A percentile compares a stretch with the other conserved stretches of the same genome.
Evolutionary conservation across 805 yeast genomes (phyloP).

Genomic region (Peterozyma xylosa): DNA sequence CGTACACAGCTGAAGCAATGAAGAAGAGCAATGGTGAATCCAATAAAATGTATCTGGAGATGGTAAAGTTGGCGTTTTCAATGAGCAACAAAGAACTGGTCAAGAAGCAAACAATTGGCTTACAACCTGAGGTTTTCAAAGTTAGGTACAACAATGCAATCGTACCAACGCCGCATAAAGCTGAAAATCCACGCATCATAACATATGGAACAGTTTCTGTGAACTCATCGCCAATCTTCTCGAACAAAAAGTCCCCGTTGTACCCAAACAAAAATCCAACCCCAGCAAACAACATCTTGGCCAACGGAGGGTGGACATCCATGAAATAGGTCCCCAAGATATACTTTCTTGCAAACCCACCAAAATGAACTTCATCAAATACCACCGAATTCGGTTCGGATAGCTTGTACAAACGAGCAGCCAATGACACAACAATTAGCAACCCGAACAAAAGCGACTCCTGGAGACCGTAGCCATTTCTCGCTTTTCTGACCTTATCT

Average conservation of each 20-base stretch:
- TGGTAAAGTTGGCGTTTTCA: conserved; percentile 65
- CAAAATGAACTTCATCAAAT: conserved; percentile 91
- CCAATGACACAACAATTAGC: conserved; percentile 42
- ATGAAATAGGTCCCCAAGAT: conserved; percentile 55
- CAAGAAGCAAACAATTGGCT: conserved; percentile 53
- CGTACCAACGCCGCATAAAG: conserved; percentile 61
- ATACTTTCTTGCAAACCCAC: conserved; percentile 90
- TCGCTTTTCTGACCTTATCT: conserved; percentile 26
- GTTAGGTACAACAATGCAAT: conserved; percentile 61
- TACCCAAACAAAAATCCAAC: conserved; percentile 63
- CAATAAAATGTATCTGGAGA: conserved; percentile 65
- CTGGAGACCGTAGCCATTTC: conserved; percentile 33
- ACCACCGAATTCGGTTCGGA: conserved; percentile 75
- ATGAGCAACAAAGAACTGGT: conserved; percentile 48
- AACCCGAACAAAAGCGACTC: conserved; percentile 26
- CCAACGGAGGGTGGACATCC: conserved; percentile 79
- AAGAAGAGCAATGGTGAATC: conserved; percentile 75
- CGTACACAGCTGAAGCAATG: conserved; percentile 63
- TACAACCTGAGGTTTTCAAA: conserved; percentile 63
- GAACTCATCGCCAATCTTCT: conserved; percentile 54
- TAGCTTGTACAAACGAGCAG: conserved; percentile 56
- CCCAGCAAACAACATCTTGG: conserved; percentile 69
- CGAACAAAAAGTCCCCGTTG: conserved; percentile 62
- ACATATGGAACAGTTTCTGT: conserved; percentile 58
- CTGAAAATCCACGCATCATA: conserved; percentile 65